Conservation (phyloP, 495 filamentous ascomycete species). For the Hyaloscypha hepaticicola region DNA sequence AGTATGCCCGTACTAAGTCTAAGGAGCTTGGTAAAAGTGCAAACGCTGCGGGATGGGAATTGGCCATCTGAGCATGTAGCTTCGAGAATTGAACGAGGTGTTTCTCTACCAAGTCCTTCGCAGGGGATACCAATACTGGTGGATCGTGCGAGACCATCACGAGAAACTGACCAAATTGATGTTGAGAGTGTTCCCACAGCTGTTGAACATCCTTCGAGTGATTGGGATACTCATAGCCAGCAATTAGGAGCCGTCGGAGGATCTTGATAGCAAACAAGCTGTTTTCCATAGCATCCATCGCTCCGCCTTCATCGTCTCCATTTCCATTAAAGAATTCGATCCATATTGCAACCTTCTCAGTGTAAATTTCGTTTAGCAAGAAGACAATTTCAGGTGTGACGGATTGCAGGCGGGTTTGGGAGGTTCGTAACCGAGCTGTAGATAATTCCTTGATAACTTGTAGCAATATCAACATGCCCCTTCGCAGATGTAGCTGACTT, state of each 20-base stretch:
- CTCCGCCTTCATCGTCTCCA: constrained; percentile 54
- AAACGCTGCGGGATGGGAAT: constrained; percentile 73
- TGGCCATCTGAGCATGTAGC: constrained; percentile 82
- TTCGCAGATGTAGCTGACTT: constrained; percentile 57
- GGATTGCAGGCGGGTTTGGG: constrained; percentile 68
- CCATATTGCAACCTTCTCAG: constrained; percentile 72
- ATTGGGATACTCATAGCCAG: constrained; percentile 82
- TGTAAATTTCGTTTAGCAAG: constrained; percentile 73
- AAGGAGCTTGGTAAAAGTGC: constrained; percentile 75
- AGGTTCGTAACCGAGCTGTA: constrained; percentile 69
- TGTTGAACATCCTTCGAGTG: constrained; percentile 68
- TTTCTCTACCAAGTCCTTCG: constrained; percentile 64
- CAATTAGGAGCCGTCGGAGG: constrained; percentile 72
- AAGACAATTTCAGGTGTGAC: constrained; percentile 78
- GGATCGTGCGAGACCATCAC: constrained; percentile 48
- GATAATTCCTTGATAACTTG: constrained; percentile 88
- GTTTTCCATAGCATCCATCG: constrained; percentile 64
- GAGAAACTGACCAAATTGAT: constrained; percentile 71
- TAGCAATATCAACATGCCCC: constrained; percentile 73
- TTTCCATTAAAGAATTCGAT: constrained; percentile 53
- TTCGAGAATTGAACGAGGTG: constrained; percentile 89
- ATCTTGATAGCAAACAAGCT: constrained; percentile 77
- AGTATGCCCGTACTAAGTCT: constrained; percentile 73
- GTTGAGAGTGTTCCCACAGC: constrained; percentile 71
- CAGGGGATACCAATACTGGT: constrained; percentile 43